Evolutionary conservation across 2,329 filamentous ascomycete genomes (phyloP), one percentile per base, ranked within the genome.

Genomic region (Clarireedia homoeocarpa): DNA sequence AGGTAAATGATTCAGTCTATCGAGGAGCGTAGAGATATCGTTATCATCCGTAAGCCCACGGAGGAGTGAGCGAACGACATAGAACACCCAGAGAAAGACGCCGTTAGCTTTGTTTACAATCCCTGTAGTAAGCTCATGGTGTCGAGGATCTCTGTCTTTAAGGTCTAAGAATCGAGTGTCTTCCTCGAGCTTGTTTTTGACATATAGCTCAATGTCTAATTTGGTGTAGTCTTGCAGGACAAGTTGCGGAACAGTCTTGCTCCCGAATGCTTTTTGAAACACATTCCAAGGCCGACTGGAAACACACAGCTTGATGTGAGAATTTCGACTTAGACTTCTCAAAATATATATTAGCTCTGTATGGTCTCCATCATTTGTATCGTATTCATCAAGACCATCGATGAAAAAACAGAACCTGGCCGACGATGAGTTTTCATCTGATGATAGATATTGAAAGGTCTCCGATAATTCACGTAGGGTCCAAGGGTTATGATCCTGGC

Each of bases 261-360:
- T n/a, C 5, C 23, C 20, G 14, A 40, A 23, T 6, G 26, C 30
- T 7, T 5, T 26, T 17, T 47, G 9, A 2, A 53, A 38, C 3
- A 30, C 42, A 24, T n/a, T 53, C 30, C 51, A 53, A n/a, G 42
- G 23, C 1, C 42, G 51, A 48, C 42, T 48, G 14, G 42, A 53
- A 20, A 53, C 27, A n/a, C 30, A 17, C 2, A 40, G 1, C 20
- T 53, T 53, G 6, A 40, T 12, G 15, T 46, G 14, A 7, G 17
- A 2, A 15, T 27, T 47, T 24, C 14, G 24, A 7, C 12, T 34
- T 26, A 53, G 27, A 23, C 9, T n/a, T 30, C 39, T 39, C 12
- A 40, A 12, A 7, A 53, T 23, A 14, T 20, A 5, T 24, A 34
- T 12, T 6, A 30, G 26, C 5, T 39, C 42, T n/a, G 27, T 20